Evolutionary conservation across 2,329 filamentous ascomycete species (phyloP).

Genomic region (Atkinsonella texensis): DNA sequence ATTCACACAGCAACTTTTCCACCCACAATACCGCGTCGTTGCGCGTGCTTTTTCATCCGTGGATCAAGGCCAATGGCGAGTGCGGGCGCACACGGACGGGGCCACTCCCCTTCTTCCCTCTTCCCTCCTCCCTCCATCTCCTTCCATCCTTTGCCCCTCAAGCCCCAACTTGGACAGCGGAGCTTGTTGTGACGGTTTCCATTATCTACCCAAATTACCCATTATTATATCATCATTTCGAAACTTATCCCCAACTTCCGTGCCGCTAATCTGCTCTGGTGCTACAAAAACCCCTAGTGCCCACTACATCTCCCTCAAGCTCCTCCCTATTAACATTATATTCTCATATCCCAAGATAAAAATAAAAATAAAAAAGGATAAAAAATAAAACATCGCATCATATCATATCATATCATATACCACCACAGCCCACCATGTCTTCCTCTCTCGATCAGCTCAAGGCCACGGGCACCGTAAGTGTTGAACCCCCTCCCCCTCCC

Average conservation of each 20-base stretch:
- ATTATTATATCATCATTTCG: conserved; percentile 3
- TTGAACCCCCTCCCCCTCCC: conserved; percentile 9
- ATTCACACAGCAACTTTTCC: no score
- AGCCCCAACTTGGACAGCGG: neutral
- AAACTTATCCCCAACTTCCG: neutral
- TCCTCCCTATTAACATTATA: neutral
- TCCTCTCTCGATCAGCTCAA: conserved; percentile 94
- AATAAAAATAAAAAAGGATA: no score
- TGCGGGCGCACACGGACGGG: no score
- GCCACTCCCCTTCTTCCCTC: no score
- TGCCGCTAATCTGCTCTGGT: neutral
- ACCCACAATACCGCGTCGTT: no score
- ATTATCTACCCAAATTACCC: neutral
- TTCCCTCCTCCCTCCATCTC: no score
- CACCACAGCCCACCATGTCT: conserved; percentile 46
- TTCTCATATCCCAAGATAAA: neutral
- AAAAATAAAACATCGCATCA: no score
- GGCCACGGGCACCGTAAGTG: conserved; percentile 84
- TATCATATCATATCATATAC: neutral
- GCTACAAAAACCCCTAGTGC: neutral
- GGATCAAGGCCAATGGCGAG: neutral
- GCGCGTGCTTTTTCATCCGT: no score
- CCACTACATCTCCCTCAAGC: neutral
- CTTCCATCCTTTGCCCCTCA: neutral
- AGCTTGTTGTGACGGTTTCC: neutral